Evolutionary conservation across 352 stramenopile genomes (phyloP), one percentile per base, ranked within the genome.

Genomic region (Pythium aquatile): DNA sequence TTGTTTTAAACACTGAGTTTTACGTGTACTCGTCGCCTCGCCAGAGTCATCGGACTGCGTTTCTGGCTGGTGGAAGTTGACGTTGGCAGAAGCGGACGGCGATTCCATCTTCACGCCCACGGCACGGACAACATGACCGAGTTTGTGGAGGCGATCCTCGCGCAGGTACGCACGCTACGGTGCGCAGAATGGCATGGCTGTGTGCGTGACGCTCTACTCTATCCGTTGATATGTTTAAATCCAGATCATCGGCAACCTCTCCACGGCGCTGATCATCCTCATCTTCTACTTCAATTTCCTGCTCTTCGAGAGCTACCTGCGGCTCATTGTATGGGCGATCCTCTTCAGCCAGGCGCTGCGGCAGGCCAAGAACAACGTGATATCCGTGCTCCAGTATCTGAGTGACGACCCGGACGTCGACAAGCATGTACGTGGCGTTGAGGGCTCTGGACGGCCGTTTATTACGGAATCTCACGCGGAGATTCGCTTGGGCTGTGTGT

Each of bases 281-380:
- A 81, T 96, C 48, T 86, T 91, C 68, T 96, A 96, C 72, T 94
- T 94, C 68, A 96, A 96, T 76, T 96, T 96, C 66, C 70, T 94
- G 46, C 75, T 96, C 57, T 96, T 96, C 53, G 87, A 96, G 74
- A 93, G 90, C 78, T 96, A 96, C 70, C 55, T 94, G 66, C 77
- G 85, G 6, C 74, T 96, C 40, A 96, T 96, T 56, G 81, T 96
- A 14, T 96, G 87, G 87, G 83, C 84, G 42, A 91, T 94, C 61
- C 63, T 96, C 40, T 92, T 91, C 75, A 93, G 83, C 52, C 85
- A 96, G 51, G 87, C 87, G 47, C 76, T 96, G 68, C 83, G 87
- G 3, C 85, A 92, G 55, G 85, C 87, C 49, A 96, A 94, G 69
- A 93, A 90, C 59, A 94, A 91, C 44, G 79, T 96, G 58, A 71